Conservation (phyloP, 441 rosid species). For the Syzygium malaccense region DNA sequence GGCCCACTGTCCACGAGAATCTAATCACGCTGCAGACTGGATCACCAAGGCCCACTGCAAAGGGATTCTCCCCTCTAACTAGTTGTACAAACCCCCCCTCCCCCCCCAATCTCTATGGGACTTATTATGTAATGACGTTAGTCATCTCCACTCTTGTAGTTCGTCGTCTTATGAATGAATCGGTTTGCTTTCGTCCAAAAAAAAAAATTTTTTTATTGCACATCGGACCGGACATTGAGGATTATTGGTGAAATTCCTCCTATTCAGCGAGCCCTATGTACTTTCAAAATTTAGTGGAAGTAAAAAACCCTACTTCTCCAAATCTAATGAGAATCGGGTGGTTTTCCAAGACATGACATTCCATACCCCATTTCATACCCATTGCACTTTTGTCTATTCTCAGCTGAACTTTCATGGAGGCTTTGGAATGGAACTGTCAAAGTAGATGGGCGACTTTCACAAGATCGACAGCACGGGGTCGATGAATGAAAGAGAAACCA, state of each 20-base stretch:
- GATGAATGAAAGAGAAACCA: background rate
- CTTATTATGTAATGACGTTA: too few species aligned
- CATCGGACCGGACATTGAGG: background rate
- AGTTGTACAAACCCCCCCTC: too few species aligned
- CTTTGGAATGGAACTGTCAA: background rate
- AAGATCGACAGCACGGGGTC: background rate
- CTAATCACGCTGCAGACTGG: too few species aligned
- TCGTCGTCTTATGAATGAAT: too few species aligned
- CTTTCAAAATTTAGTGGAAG: background rate
- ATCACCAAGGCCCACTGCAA: too few species aligned
- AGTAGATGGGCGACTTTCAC: background rate
- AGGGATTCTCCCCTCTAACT: too few species aligned
- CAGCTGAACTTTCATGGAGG: background rate
- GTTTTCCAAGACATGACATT: background rate
- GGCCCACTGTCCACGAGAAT: too few species aligned
- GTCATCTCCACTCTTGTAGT: too few species aligned
- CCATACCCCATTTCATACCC: background rate
- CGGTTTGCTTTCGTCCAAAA: too few species aligned
- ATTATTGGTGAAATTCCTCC: background rate
- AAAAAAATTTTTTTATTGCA: too few species aligned
- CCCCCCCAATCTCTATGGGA: too few species aligned
- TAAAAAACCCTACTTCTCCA: background rate
- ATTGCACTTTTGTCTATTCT: background rate
- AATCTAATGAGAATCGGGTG: background rate
- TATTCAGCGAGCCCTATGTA: background rate